Evolutionary conservation across 257 asterid species (phyloP).

Genomic region (Euphrasia confusa): DNA sequence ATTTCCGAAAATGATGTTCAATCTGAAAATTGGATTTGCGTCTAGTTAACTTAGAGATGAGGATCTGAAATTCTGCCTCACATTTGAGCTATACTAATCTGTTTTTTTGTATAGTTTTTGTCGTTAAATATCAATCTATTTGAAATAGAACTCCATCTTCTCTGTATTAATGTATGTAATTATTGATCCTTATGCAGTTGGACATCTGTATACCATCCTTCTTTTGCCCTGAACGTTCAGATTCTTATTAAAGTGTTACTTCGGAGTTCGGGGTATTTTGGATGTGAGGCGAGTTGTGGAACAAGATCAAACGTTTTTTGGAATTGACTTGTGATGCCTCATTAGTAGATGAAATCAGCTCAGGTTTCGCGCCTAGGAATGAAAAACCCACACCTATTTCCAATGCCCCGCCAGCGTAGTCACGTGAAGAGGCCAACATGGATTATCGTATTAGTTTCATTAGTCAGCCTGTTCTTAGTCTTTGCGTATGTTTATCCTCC

Average conservation of each 20-base stretch:
- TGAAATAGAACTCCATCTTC: neutral
- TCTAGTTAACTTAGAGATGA: neutral
- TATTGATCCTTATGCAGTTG: conserved; percentile 12
- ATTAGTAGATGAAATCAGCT: conserved; percentile 55
- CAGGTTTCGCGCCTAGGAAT: conserved; percentile 68
- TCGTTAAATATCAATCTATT: neutral
- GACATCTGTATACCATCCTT: conserved; percentile 2
- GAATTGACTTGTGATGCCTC: conserved; percentile 37
- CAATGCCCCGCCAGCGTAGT: conserved; percentile 59
- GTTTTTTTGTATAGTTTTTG: neutral
- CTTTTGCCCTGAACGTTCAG: conserved; percentile 22
- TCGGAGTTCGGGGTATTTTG: neutral
- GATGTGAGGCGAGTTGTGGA: conserved; percentile 10
- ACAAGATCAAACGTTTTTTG: conserved; percentile 7
- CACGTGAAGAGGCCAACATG: conserved; percentile 77
- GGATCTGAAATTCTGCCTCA: conserved; percentile 17
- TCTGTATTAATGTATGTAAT: neutral
- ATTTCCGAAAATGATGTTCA: neutral
- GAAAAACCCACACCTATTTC: conserved; percentile 59
- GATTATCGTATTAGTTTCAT: conserved; percentile 65
- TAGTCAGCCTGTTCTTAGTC: conserved; percentile 67
- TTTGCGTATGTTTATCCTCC: conserved; percentile 80
- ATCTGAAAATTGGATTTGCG: conserved; percentile 6
- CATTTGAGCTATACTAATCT: neutral
- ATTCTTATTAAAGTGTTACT: conserved; percentile 1